phyloP scores from a whole-genome alignment of 352 stramenopile species.

The Phytopythium helicoides region DNA sequence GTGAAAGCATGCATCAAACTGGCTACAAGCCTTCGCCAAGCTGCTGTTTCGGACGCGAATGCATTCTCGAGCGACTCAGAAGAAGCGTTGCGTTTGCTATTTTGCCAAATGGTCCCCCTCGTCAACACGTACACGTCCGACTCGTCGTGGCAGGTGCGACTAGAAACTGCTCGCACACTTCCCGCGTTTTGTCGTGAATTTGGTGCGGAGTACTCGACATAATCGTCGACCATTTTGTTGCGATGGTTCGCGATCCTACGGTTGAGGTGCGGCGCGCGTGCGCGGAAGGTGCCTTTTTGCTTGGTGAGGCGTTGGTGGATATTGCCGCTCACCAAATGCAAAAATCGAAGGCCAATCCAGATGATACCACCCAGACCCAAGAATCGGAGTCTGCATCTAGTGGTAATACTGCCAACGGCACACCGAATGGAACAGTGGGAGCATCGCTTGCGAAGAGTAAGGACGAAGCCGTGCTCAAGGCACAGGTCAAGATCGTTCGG shows the following conservation, averaged over 20 bases:
- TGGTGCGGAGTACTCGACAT: constrained; percentile 76
- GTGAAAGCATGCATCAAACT: constrained; percentile 83
- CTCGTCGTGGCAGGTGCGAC: constrained; percentile 84
- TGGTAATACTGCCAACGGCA: neutral
- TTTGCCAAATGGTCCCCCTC: constrained; percentile 83
- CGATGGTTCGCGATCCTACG: constrained; percentile 77
- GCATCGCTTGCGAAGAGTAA: constrained; percentile 10
- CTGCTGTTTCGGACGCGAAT: constrained; percentile 3
- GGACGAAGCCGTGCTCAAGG: constrained; percentile 45
- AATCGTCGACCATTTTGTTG: constrained; percentile 87
- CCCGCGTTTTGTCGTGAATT: constrained; percentile 77
- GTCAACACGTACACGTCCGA: constrained; percentile 88
- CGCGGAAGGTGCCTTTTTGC: constrained; percentile 58
- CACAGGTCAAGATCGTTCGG: constrained; percentile 76
- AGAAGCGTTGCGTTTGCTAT: constrained; percentile 59
- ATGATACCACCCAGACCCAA: neutral
- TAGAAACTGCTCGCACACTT: constrained; percentile 73
- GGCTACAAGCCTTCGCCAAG: constrained; percentile 50
- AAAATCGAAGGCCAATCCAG: neutral
- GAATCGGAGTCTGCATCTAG: neutral
- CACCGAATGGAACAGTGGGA: neutral
- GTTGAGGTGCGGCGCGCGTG: constrained; percentile 81
- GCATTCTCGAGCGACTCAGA: constrained; percentile 10
- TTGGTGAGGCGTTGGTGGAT: constrained; percentile 59
- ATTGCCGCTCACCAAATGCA: constrained; percentile 32